Percentiles rank a stretch among this genome's conserved stretches.
These are phyloP conservation scores for Sporothrix schenckii DNA, from an alignment of 2,329 filamentous ascomycete genomes.

Conservation along the genomic window DNA sequence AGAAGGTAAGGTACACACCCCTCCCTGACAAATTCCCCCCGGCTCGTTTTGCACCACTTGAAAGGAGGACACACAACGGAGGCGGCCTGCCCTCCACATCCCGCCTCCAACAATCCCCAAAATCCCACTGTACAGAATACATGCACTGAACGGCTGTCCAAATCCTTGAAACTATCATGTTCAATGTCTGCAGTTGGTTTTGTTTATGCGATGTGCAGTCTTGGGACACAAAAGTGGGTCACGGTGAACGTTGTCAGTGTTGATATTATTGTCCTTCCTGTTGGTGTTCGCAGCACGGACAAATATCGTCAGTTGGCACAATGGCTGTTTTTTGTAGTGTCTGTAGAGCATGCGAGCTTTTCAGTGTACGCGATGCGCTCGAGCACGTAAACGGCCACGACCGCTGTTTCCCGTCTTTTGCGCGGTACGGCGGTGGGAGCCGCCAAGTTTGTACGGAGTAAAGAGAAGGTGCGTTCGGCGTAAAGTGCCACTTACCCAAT, in stretches of 20 bases:
- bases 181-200: too few species aligned
- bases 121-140: too few species aligned
- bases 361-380: background rate
- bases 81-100: too few species aligned
- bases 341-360: background rate
- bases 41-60: background rate
- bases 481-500: too few species aligned
- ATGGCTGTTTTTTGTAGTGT: background rate
- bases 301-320: background rate
- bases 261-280: too few species aligned
- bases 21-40: background rate
- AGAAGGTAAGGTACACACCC: constrained; percentile 3
- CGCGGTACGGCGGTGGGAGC: background rate
- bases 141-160: too few species aligned
- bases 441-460: too few species aligned
- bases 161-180: too few species aligned
- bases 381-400: background rate
- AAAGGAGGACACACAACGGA: background rate
- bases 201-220: constrained; percentile 8
- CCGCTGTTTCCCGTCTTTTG: constrained; percentile 6
- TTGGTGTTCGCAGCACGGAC: background rate
- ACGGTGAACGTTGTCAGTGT: too few species aligned
- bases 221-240: too few species aligned
- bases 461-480: background rate
- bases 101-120: background rate